Percentiles rank a stretch among this genome's conserved stretches.
These are phyloP conservation scores for Oryza punctata DNA, from an alignment of 176 grass and related monocot genomes.

Conservation along the genomic window DNA sequence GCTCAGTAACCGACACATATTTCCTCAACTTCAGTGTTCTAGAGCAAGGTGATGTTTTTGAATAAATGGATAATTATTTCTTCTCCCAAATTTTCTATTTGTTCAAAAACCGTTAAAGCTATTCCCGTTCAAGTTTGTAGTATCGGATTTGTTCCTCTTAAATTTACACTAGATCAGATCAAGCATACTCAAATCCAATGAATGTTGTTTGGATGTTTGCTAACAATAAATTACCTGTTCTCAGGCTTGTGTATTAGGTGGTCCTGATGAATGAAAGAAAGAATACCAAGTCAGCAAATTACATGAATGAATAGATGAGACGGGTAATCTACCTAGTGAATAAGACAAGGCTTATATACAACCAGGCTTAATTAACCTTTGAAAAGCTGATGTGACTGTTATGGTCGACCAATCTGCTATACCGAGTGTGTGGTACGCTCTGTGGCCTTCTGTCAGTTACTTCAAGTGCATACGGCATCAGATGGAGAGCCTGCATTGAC, in stretches of 20 bases:
- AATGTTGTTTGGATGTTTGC: conserved; percentile 4
- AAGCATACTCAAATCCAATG: conserved; percentile 4
- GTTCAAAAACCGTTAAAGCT: not conserved
- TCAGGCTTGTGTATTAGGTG: conserved; percentile 14
- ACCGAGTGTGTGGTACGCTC: conserved; percentile 10
- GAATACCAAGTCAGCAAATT: conserved; percentile 16
- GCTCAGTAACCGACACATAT: not conserved
- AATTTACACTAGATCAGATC: conserved; percentile 8
- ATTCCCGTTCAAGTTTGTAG: not conserved
- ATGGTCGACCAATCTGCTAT: not conserved
- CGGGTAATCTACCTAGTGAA: not conserved
- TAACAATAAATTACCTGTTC: conserved; percentile 30
- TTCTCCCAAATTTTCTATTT: not conserved
- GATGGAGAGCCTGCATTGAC: conserved; percentile 23
- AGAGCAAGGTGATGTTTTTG: not conserved
- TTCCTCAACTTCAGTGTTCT: not conserved
- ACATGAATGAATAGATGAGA: not conserved
- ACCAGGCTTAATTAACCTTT: conserved; percentile 13
- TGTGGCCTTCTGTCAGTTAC: conserved; percentile 18
- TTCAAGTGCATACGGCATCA: conserved; percentile 39
- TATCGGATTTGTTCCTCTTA: not conserved
- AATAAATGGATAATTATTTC: not conserved
- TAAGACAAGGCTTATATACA: not conserved
- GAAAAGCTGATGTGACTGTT: not conserved
- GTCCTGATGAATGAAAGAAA: conserved; percentile 19